Evolutionary conservation across 306 rosid species (phyloP).

Genomic region (Carpinus viminea): DNA sequence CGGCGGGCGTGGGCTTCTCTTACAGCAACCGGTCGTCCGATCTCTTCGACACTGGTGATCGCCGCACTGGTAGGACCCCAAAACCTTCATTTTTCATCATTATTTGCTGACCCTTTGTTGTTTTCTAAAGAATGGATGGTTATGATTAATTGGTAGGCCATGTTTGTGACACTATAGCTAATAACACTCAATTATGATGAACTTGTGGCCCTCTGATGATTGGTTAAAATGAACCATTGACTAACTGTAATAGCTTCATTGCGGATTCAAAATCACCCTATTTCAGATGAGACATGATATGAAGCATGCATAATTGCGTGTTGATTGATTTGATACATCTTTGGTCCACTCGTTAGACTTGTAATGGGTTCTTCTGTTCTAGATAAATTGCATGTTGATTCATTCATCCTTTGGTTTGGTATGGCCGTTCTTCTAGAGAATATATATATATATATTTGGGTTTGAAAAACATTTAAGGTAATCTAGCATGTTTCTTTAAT

Average conservation of each 20-base stretch:
- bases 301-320: constrained; percentile 25
- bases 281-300: neutral
- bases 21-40: constrained; percentile 83
- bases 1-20: constrained; percentile 96
- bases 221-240: constrained; percentile 9
- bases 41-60: constrained; percentile 73
- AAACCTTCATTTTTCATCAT: neutral
- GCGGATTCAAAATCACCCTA: neutral
- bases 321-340: neutral
- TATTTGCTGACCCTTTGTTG: constrained; percentile 4
- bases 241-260: constrained; percentile 21
- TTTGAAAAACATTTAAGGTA: neutral
- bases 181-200: neutral
- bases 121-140: constrained; percentile 3
- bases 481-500: neutral
- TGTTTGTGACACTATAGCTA: neutral
- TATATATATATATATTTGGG: no score
- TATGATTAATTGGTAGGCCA: constrained; percentile 41
- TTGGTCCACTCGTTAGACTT: neutral
- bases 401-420: neutral
- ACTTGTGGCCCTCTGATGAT: constrained; percentile 26
- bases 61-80: constrained; percentile 68
- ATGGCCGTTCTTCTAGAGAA: neutral
- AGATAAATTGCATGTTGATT: no score
- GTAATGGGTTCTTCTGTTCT: no score